Evolutionary conservation across 2,329 filamentous ascomycete genomes (phyloP).

Genomic region (Colletotrichum caudatum): DNA sequence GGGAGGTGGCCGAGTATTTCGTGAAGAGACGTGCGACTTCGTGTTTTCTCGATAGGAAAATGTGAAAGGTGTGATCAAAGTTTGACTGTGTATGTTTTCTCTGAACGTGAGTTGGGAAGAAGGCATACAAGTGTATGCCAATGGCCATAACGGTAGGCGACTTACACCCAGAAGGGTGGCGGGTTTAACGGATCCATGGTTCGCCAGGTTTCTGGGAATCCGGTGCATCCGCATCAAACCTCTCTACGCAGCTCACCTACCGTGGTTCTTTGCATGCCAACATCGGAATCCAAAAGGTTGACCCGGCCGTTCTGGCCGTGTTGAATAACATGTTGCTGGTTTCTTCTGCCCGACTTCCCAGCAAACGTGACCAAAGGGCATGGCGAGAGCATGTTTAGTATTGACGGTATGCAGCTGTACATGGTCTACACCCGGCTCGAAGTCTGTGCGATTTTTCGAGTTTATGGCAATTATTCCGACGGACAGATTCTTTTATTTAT

Average conservation of each 20-base stretch:
- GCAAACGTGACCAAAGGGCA: not conserved
- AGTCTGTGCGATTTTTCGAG: not conserved
- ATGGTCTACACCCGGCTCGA: not conserved
- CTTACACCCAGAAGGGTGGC: too few species aligned
- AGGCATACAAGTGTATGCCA: not conserved
- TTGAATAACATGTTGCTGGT: not conserved
- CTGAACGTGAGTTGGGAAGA: not conserved
- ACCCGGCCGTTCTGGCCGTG: too few species aligned
- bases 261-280: not conserved
- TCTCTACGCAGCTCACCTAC: not conserved
- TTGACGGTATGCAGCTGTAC: too few species aligned
- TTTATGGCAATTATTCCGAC: not conserved
- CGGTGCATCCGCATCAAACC: too few species aligned
- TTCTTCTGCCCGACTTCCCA: rapidly evolving
- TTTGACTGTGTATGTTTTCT: not conserved
- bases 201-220: too few species aligned
- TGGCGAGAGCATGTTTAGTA: not conserved
- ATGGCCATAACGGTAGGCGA: not conserved
- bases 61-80: not conserved
- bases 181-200: too few species aligned
- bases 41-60: not conserved
- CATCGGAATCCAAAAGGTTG: too few species aligned
- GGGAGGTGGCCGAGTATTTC: not conserved
- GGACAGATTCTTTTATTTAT: not conserved
- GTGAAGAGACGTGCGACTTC: too few species aligned